These are phyloP conservation scores for Pseudopyrenochaeta lycopersici DNA, from an alignment of 2,329 filamentous ascomycete genomes.

Conservation along the genomic window DNA sequence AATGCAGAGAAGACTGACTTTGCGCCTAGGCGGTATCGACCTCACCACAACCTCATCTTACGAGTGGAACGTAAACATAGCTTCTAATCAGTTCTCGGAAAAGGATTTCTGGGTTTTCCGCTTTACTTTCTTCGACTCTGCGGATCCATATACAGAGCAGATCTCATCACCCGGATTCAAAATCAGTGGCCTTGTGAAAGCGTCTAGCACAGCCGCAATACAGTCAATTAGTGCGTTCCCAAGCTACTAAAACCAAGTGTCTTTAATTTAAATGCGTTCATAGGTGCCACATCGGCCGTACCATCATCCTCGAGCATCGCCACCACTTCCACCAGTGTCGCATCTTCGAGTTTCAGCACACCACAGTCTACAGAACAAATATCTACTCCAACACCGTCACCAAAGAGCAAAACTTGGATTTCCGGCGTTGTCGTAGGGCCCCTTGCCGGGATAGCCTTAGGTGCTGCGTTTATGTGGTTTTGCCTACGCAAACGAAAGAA, in stretches of 20 bases:
- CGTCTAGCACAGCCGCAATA: conserved; percentile 7
- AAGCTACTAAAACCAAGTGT: background rate
- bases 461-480: conserved; percentile 20
- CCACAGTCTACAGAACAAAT: conserved; percentile 3
- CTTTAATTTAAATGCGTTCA: conserved; percentile 4
- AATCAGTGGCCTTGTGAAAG: conserved; percentile 15
- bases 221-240: conserved; percentile 16
- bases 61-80: conserved; percentile 25
- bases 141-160: conserved; percentile 12
- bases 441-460: conserved; percentile 16
- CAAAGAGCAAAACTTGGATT: conserved; percentile 20
- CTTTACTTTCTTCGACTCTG: conserved; percentile 15
- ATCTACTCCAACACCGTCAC: conserved; percentile 1
- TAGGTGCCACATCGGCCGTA: conserved; percentile 9
- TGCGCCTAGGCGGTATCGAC: conserved; percentile 15
- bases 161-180: conserved; percentile 23
- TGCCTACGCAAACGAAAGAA: conserved; percentile 9
- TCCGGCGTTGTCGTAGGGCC: conserved; percentile 20
- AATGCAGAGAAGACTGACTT: conserved; percentile 5
- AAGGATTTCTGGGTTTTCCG: conserved; percentile 22
- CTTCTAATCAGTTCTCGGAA: conserved; percentile 15
- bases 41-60: conserved; percentile 18
- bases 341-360: conserved; percentile 2
- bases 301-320: conserved; percentile 9
- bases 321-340: conserved; percentile 3